Evolutionary conservation across 768 basidiomycete species (phyloP), one percentile per base, ranked within the genome.

Genomic region (Coprinellus micaceus): DNA sequence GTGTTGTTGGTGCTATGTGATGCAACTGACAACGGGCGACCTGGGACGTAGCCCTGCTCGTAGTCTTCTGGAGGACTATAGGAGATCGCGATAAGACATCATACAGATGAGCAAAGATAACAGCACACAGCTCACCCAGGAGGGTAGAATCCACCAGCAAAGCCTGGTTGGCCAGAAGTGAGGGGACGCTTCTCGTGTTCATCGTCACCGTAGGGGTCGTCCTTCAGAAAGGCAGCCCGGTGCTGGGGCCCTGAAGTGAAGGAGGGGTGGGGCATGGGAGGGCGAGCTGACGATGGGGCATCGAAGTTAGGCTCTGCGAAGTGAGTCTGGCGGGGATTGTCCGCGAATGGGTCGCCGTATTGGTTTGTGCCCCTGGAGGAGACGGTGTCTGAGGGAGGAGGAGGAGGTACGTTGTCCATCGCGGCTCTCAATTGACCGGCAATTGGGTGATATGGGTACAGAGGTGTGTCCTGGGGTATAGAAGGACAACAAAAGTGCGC

Each of bases 161-260:
- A 84, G 57, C 61, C 69, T 61, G 13, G 29, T 22, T 83, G 79
- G 17, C 78, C 82, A 40, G 74, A 73, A 43, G 82, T 91, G 63
- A 93, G 71, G 22, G 90, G 91, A 62, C 82, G 80, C 63, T 91
- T 91, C 73, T 94, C 91, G 62, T 80, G 83, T 0, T 91, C 89
- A 52, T 90, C 88, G 58, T 89, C 86, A 17, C 75, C 79, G 57
- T 80, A 81, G 52, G 72, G 64, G 43, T 70, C 76, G 69, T 69
- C 21, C 64, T 59, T 58, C 74, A 76, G 54, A 81, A 81, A 51
- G 84, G 80, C 50, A 79, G 76, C 30, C 78, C 74, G 6, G 91
- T 74, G 33, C 79, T 79, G 19, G 78, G 67, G 13, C 80, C 75
- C 24, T 67, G 40, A 17, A 5, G 86, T 88, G 55, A 82, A 81